Evolutionary conservation across 2,329 filamentous ascomycete species (phyloP).

Genomic region (Beauveria rudraprayagi): DNA sequence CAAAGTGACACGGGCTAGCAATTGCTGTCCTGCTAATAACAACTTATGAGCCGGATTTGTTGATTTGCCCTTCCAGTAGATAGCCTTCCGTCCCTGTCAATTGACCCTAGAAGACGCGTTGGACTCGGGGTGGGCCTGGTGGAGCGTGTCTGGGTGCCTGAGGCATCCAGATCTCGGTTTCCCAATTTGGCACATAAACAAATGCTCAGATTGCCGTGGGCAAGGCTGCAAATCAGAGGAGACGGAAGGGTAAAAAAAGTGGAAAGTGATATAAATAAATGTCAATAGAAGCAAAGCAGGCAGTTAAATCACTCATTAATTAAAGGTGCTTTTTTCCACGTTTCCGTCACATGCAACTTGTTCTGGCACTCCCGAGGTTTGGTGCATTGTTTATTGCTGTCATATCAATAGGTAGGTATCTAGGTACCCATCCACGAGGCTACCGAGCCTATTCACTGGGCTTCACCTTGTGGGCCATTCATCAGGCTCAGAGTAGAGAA

Average conservation of each 20-base stretch:
- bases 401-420: too few species aligned
- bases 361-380: background rate
- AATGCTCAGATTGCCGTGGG: background rate
- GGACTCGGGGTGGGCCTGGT: background rate
- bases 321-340: background rate
- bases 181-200: background rate
- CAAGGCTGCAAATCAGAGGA: background rate
- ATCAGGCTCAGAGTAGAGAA: background rate
- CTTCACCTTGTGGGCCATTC: background rate
- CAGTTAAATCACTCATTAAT: background rate
- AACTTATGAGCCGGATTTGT: background rate
- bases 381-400: background rate
- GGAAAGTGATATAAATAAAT: background rate
- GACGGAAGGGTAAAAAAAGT: background rate
- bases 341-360: background rate
- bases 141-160: slow-evolving; percentile 10
- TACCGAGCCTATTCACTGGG: background rate
- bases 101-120: slow-evolving; percentile 11
- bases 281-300: background rate
- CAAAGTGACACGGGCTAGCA: slow-evolving; percentile 3
- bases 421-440: background rate
- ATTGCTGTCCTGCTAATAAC: background rate
- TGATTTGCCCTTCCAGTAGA: slow-evolving; percentile 3
- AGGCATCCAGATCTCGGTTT: slow-evolving; percentile 4
- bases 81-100: background rate